Percentiles rank a stretch among this genome's conserved stretches.
These are phyloP conservation scores for Wickerhamiella galacta DNA, from an alignment of 805 yeast species.

Conservation along the genomic window DNA sequence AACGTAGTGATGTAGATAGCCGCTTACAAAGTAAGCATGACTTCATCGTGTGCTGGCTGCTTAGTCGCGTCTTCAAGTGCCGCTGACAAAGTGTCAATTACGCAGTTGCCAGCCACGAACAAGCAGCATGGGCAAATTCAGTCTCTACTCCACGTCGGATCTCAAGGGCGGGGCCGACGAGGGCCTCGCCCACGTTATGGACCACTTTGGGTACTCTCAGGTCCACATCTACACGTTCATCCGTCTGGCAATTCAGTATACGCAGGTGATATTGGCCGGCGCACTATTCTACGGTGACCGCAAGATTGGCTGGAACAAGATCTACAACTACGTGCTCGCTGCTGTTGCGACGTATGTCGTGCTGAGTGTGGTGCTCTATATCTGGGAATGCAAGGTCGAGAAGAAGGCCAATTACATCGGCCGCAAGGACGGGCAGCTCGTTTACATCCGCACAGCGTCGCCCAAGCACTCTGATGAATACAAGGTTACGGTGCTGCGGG, in stretches of 20 bases:
- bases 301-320: slow-evolving; percentile 7
- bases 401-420: slow-evolving; percentile 11
- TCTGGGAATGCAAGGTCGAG: slow-evolving; percentile 9
- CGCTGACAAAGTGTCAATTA: no score
- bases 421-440: slow-evolving; percentile 4
- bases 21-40: no score
- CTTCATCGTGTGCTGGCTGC: no score
- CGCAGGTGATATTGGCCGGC: slow-evolving; percentile 9
- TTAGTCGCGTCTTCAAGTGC: no score
- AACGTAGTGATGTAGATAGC: no score
- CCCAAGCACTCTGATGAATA: slow-evolving; percentile 5
- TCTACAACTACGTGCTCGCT: slow-evolving; percentile 5
- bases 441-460: slow-evolving; percentile 8
- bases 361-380: slow-evolving; percentile 6
- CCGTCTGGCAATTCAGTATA: slow-evolving; percentile 10
- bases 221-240: not conserved
- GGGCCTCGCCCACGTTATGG: not conserved
- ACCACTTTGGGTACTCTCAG: not conserved
- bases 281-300: slow-evolving; percentile 11
- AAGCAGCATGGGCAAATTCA: no score
- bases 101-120: no score
- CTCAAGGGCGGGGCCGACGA: not conserved
- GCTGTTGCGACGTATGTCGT: slow-evolving; percentile 9
- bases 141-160: not conserved
- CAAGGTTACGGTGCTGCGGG: slow-evolving; percentile 2